These are phyloP conservation scores for Pythium scleroteichum DNA, from an alignment of 352 stramenopile genomes.

Conservation along the genomic window DNA sequence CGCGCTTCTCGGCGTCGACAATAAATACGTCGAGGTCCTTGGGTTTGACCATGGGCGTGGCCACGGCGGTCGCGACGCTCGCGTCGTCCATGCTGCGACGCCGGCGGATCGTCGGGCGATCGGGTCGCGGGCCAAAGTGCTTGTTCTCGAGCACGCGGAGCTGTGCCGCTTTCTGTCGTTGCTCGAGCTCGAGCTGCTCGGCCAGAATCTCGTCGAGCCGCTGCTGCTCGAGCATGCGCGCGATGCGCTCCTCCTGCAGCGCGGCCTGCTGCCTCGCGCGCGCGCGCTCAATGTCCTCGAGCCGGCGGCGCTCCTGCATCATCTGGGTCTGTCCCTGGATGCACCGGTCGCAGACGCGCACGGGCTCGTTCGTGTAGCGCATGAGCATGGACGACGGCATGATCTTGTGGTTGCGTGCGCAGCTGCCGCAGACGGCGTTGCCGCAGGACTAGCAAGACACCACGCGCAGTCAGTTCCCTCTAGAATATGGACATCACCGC, in stretches of 20 bases:
- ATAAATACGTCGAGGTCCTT: constrained; percentile 57
- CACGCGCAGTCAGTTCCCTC: neutral
- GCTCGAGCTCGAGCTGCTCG: constrained; percentile 41
- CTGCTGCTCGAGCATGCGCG: constrained; percentile 50
- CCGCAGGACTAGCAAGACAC: constrained; percentile 56
- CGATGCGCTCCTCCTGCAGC: constrained; percentile 66
- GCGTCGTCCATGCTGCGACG: constrained; percentile 61
- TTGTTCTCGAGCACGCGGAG: constrained; percentile 55
- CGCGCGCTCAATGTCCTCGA: constrained; percentile 70
- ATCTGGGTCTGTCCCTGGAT: constrained; percentile 77
- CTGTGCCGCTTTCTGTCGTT: constrained; percentile 40
- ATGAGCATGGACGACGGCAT: constrained; percentile 63
- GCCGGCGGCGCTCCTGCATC: constrained; percentile 64
- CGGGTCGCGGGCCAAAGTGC: constrained; percentile 55
- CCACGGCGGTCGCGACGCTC: neutral
- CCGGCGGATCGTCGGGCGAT: constrained; percentile 41
- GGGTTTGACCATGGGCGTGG: constrained; percentile 30
- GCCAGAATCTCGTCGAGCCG: constrained; percentile 52
- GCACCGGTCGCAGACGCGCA: constrained; percentile 81
- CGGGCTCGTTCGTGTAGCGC: constrained; percentile 76
- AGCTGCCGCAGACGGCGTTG: constrained; percentile 77
- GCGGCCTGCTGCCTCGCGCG: constrained; percentile 68
- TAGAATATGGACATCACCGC: too few relatives aligned
- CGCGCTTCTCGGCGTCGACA: constrained; percentile 59
- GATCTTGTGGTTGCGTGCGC: constrained; percentile 74